Conservation (phyloP, 192 early-diverging fungal species). For the Umbelopsis isabellina region DNA sequence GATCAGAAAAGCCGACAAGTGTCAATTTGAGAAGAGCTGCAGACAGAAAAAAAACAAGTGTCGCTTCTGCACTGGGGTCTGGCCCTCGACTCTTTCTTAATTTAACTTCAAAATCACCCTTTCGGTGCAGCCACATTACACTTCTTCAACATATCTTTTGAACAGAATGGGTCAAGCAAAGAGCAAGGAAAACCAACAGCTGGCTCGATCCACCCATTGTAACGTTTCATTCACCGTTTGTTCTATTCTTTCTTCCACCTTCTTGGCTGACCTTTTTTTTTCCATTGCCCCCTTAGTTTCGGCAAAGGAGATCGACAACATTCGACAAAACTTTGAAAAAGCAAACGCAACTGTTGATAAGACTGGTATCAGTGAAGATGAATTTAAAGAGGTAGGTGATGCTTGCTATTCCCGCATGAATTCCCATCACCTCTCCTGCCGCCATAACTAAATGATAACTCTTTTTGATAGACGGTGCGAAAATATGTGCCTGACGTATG, state of each 20-base stretch:
- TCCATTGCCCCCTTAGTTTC: conserved; percentile 38
- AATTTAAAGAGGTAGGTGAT: conserved; percentile 66
- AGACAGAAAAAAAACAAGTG: too few relatives aligned
- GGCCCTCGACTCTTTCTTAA: too few relatives aligned
- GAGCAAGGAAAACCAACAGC: conserved; percentile 54
- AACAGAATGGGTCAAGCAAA: conserved; percentile 52
- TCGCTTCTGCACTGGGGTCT: too few relatives aligned
- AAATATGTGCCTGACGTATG: conserved; percentile 59
- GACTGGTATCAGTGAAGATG: conserved; percentile 64
- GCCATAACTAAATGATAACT: too few relatives aligned
- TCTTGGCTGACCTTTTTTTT: conserved; percentile 6
- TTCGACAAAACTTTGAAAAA: conserved; percentile 50
- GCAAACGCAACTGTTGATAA: conserved; percentile 31
- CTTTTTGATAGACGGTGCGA: conserved; percentile 47
- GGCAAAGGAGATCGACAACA: conserved; percentile 49
- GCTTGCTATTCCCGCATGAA: too few relatives aligned
- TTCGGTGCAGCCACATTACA: too few relatives aligned
- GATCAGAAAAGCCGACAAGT: too few relatives aligned
- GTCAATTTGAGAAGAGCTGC: too few relatives aligned
- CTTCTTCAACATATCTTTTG: neutral
- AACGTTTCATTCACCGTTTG: conserved; percentile 4
- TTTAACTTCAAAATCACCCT: too few relatives aligned
- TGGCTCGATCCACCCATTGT: conserved; percentile 56
- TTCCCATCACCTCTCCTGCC: too few relatives aligned
- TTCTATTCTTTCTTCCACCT: neutral